A percentile compares a stretch with the other conserved stretches of the same genome.
Conservation (phyloP, 1,284 basidiomycete genomes). For the Moesziomyces sp. region DNA sequence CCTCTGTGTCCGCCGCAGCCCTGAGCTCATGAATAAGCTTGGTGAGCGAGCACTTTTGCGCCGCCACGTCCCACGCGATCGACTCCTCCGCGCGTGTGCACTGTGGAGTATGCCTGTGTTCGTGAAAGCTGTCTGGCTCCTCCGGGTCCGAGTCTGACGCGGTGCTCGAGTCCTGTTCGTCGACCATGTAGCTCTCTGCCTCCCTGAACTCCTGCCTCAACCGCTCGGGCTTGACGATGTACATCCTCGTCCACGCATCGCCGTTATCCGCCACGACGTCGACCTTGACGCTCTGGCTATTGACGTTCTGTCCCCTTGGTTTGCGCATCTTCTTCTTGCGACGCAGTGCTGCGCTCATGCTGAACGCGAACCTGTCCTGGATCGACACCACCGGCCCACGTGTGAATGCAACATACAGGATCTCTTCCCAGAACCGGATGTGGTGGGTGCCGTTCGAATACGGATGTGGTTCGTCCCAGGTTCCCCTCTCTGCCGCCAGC, state of each 20-base stretch:
- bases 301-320: conserved; percentile 13
- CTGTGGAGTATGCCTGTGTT: conserved; percentile 14
- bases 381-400: conserved; percentile 38
- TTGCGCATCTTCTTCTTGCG: conserved; percentile 30
- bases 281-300: conserved; percentile 45
- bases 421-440: conserved; percentile 48
- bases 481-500: conserved; percentile 24
- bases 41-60: conserved; percentile 44
- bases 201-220: conserved; percentile 54
- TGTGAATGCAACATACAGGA: conserved; percentile 39
- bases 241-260: conserved; percentile 45
- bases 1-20: conserved; percentile 31
- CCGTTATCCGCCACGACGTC: conserved; percentile 52
- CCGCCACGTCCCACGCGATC: conserved; percentile 39
- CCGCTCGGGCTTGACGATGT: conserved; percentile 41
- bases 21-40: conserved; percentile 38
- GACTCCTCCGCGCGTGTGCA: conserved; percentile 8
- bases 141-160: conserved; percentile 16
- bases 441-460: conserved; percentile 55
- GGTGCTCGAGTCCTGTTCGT: conserved; percentile 11
- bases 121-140: neutral
- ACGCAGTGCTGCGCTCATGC: conserved; percentile 15
- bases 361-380: conserved; percentile 39
- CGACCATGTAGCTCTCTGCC: conserved; percentile 54
- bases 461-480: conserved; percentile 35